Evolutionary conservation across 768 basidiomycete species (phyloP).

Genomic region (Naganishia vishniacii): DNA sequence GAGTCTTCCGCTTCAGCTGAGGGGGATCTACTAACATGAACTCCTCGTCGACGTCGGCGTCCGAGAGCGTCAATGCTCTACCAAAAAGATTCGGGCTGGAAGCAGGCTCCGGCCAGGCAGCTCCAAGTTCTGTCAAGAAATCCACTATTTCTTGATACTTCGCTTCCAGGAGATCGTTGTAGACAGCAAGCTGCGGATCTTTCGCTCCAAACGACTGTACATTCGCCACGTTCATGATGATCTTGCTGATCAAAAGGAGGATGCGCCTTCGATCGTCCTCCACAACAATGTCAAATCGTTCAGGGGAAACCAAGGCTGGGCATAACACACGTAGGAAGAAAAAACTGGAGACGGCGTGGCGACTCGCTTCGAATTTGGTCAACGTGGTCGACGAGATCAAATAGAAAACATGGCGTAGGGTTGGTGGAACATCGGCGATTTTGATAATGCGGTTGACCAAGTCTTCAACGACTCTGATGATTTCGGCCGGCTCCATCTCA

Average conservation of each 20-base stretch:
- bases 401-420: conserved; percentile 17
- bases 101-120: conserved; percentile 19
- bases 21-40: conserved; percentile 16
- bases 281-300: conserved; percentile 73
- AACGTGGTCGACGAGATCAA: conserved; percentile 18
- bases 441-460: conserved; percentile 38
- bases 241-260: conserved; percentile 79
- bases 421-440: conserved; percentile 10
- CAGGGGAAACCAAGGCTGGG: conserved; percentile 81
- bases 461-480: conserved; percentile 51
- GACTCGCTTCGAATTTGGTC: conserved; percentile 37
- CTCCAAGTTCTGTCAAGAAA: conserved; percentile 40
- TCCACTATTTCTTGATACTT: conserved; percentile 43
- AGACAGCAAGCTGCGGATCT: conserved; percentile 73
- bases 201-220: conserved; percentile 82
- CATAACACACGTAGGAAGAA: conserved; percentile 92
- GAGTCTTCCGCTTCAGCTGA: neutral
- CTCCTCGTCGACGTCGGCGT: conserved; percentile 6
- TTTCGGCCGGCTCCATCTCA: conserved; percentile 20
- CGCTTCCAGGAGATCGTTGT: conserved; percentile 62
- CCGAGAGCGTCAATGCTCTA: neutral
- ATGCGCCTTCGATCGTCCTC: conserved; percentile 67
- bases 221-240: conserved; percentile 88
- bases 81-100: neutral
- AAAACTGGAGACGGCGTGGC: conserved; percentile 60